These are phyloP conservation scores for Rosa multiflora DNA, from an alignment of 306 rosid genomes.

Conservation along the genomic window DNA sequence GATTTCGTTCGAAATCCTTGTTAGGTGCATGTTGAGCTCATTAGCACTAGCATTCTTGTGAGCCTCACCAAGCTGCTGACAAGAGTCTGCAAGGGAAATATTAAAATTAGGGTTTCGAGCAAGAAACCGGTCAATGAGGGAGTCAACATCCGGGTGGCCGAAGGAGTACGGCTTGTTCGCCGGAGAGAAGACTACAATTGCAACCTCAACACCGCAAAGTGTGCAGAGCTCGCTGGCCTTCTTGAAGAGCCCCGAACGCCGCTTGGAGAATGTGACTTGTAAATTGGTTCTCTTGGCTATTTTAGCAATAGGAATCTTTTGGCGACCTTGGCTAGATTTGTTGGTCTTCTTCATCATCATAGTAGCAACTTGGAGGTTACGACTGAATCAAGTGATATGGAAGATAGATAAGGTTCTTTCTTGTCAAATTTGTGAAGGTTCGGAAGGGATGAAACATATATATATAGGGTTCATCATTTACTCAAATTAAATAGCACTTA, in stretches of 20 bases:
- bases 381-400: neutral
- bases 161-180: conserved; percentile 66
- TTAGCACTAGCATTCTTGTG: conserved; percentile 23
- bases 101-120: conserved; percentile 24
- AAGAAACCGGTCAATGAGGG: conserved; percentile 45
- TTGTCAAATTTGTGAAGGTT: neutral
- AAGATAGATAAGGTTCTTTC: neutral
- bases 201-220: conserved; percentile 61
- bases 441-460: neutral
- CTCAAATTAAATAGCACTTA: conserved; percentile 6
- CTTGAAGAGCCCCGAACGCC: conserved; percentile 67
- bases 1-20: conserved; percentile 37
- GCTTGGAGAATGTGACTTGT: conserved; percentile 70
- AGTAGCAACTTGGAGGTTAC: neutral
- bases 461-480: conserved; percentile 16
- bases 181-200: conserved; percentile 60
- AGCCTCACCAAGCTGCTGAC: conserved; percentile 18
- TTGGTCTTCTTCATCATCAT: conserved; percentile 45
- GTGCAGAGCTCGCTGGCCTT: conserved; percentile 76
- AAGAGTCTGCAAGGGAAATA: neutral
- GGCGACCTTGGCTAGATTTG: conserved; percentile 43
- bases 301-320: conserved; percentile 55
- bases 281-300: conserved; percentile 55
- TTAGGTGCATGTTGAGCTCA: conserved; percentile 48
- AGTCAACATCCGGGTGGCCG: conserved; percentile 58